phyloP scores from a whole-genome alignment of 495 filamentous ascomycete species.

The Staphylotrichum longicolle region DNA sequence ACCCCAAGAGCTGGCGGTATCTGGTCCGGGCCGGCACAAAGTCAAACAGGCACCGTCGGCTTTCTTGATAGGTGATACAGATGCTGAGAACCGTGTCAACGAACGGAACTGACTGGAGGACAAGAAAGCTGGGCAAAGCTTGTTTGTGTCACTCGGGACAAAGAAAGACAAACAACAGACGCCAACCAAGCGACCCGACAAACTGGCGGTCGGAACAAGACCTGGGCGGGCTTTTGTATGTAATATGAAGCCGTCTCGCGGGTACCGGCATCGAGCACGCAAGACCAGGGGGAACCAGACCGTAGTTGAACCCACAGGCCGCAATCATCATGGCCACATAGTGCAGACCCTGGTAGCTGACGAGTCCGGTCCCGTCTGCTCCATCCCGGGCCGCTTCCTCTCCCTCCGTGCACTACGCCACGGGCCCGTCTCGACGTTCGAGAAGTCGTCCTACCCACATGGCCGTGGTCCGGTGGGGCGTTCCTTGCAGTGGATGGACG shows the following conservation, averaged over 20 bases:
- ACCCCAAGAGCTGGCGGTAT: not conserved
- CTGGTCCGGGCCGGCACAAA: slow-evolving; percentile 2
- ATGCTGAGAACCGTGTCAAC: not conserved
- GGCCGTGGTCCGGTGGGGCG: slow-evolving; percentile 19
- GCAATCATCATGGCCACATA: not conserved
- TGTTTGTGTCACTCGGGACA: not conserved
- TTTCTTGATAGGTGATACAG: not conserved
- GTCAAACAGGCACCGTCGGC: not conserved
- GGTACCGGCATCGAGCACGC: slow-evolving; percentile 28
- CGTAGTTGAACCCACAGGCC: not conserved
- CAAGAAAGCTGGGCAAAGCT: not conserved
- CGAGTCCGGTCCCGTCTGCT: slow-evolving; percentile 13
- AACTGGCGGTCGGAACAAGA: not conserved
- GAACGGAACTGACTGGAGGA: not conserved
- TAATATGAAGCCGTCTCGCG: slow-evolving; percentile 23
- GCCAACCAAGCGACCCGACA: slow-evolving; percentile 10
- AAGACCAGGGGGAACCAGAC: slow-evolving; percentile 3
- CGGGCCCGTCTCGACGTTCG: not conserved
- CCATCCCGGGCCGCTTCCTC: slow-evolving; percentile 8
- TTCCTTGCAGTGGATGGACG: slow-evolving; percentile 32
- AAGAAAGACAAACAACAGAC: slow-evolving; percentile 7
- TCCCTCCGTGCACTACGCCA: not conserved
- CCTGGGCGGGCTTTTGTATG: slow-evolving; percentile 21
- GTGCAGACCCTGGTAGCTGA: slow-evolving; percentile 7
- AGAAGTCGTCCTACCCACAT: not conserved